Evolutionary conservation across 768 basidiomycete species (phyloP), one percentile per base, ranked within the genome.

Genomic region (Cystobasidium onofrii): DNA sequence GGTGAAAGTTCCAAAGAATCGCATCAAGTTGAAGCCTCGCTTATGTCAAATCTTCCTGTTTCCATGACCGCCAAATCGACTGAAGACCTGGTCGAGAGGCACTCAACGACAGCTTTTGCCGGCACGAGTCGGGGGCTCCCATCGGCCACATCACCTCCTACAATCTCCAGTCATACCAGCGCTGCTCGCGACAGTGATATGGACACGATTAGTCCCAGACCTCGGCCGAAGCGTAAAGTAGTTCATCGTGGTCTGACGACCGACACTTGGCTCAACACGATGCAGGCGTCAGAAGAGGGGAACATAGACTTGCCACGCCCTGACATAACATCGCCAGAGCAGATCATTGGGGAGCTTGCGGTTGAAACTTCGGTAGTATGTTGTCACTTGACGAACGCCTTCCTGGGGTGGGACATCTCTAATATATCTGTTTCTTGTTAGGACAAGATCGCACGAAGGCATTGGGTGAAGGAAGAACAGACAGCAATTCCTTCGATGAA

Each of bases 401-500:
- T n/a, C n/a, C n/a, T n/a, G n/a, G n/a, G n/a, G n/a, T n/a, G n/a
- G n/a, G n/a, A n/a, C n/a, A n/a, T n/a, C n/a, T n/a, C n/a, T n/a
- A n/a, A n/a, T n/a, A n/a, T n/a, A n/a, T n/a, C n/a, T 7, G n/a
- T 7, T 23, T 23, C 29, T 9, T n/a, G 9, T n/a, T n/a, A 64
- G 63, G 63, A 64, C 10, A 29, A 64, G n/a, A 36, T 46, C 7
- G 39, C 31, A 6, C 31, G 20, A 36, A 64, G 25, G 36, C 63
- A 64, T 23, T 25, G 63, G 27, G 27, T 15, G 18, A 29, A 25
- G 20, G 63, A 64, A 64, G 63, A 64, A 23, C 27, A 46, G 41
- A 64, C 39, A 39, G 63, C 63, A 27, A 64, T 64, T 6, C 63
- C 63, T 43, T 64, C 63, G 7, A 64, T 64, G 31, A 64, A 41